These are phyloP conservation scores for Heterococcus sp. DNA, from an alignment of 108 stramenopile species.

Conservation along the genomic window DNA sequence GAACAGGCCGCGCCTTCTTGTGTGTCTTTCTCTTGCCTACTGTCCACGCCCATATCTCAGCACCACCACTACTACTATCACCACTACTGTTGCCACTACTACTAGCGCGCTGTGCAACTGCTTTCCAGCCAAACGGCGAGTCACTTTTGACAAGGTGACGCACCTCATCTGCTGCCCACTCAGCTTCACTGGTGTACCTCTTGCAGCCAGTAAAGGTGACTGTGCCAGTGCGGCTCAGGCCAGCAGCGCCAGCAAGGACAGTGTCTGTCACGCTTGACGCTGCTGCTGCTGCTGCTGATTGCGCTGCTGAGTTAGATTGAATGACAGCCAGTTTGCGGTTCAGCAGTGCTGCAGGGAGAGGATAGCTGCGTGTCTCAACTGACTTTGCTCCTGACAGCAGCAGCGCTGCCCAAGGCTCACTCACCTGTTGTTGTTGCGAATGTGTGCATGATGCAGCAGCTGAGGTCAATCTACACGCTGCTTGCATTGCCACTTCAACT, in stretches of 20 bases:
- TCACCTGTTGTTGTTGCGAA: slow-evolving; percentile 9
- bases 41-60: slow-evolving; percentile 9
- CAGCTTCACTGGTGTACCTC: slow-evolving; percentile 13
- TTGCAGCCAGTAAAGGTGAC: slow-evolving; percentile 3
- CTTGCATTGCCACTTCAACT: neutral
- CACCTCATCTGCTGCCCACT: slow-evolving; percentile 11
- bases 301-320: slow-evolving; percentile 15
- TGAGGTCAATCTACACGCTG: too few species aligned
- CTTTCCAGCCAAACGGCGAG: neutral
- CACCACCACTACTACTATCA: neutral
- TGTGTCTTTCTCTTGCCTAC: slow-evolving; percentile 1
- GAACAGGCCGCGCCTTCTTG: slow-evolving; percentile 5
- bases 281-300: slow-evolving; percentile 1
- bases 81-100: neutral
- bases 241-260: slow-evolving; percentile 3
- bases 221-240: slow-evolving; percentile 8
- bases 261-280: slow-evolving; percentile 8
- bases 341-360: slow-evolving; percentile 14
- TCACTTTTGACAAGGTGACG: slow-evolving; percentile 9
- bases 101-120: neutral
- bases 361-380: slow-evolving; percentile 37
- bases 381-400: slow-evolving; percentile 33
- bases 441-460: too few species aligned
- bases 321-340: slow-evolving; percentile 17
- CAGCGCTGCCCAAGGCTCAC: slow-evolving; percentile 23